A percentile compares a stretch with the other conserved stretches of the same genome.
These are phyloP conservation scores for Trametes sanguinea DNA, from an alignment of 768 basidiomycete genomes.

Conservation along the genomic window DNA sequence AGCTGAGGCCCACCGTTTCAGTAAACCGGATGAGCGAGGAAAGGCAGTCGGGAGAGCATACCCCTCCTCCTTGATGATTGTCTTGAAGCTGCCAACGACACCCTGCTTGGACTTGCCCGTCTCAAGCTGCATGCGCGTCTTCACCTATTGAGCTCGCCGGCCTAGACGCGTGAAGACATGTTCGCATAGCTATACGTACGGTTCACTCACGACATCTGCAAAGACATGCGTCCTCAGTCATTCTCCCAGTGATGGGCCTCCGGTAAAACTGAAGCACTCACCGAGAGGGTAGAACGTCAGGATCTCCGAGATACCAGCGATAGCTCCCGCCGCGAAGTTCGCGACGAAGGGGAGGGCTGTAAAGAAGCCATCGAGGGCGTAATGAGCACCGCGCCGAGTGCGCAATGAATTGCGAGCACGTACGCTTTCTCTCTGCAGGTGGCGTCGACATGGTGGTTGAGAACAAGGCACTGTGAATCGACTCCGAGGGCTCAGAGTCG, in stretches of 20 bases:
- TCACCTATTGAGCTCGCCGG: slow-evolving; percentile 58
- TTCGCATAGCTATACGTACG: slow-evolving; percentile 2
- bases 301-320: slow-evolving; percentile 88
- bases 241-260: neutral
- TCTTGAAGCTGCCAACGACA: slow-evolving; percentile 77
- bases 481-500: neutral
- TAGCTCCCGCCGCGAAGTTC: slow-evolving; percentile 93
- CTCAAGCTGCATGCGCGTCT: slow-evolving; percentile 98
- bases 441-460: slow-evolving; percentile 13
- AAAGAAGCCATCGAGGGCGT: neutral
- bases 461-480: neutral
- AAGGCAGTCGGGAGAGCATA: slow-evolving; percentile 38
- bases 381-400: neutral
- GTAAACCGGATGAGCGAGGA: neutral
- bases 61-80: slow-evolving; percentile 92
- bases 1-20: slow-evolving; percentile 40
- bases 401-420: neutral
- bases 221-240: neutral
- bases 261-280: slow-evolving; percentile 39
- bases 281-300: slow-evolving; percentile 89
- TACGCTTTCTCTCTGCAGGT: slow-evolving; percentile 15
- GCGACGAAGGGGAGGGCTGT: slow-evolving; percentile 82
- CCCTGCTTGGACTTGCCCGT: slow-evolving; percentile 76
- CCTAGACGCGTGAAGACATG: slow-evolving; percentile 16
- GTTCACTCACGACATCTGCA: slow-evolving; percentile 78